These are phyloP conservation scores for Coemansia sp. DNA, from an alignment of 192 early-diverging fungal species.

Conservation along the genomic window DNA sequence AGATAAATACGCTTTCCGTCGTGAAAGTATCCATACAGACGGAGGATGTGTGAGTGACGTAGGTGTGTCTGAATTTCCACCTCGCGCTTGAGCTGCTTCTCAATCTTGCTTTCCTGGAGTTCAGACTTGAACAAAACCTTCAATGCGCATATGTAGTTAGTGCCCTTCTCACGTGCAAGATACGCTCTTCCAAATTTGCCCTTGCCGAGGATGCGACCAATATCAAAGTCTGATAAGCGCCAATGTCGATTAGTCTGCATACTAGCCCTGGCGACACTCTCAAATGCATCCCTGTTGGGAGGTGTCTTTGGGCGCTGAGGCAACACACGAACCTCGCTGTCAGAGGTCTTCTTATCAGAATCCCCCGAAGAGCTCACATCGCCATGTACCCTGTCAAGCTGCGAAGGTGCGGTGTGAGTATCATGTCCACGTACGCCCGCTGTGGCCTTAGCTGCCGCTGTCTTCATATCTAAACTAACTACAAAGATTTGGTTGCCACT, in stretches of 20 bases:
- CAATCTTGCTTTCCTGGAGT: slow-evolving; percentile 69
- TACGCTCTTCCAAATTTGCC: slow-evolving; percentile 98
- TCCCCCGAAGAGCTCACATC: not conserved
- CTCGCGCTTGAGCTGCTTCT: slow-evolving; percentile 89
- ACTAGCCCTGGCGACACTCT: not conserved
- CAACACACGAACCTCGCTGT: not conserved
- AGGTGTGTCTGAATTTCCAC: slow-evolving; percentile 94
- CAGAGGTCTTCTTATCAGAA: not conserved
- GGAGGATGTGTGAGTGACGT: slow-evolving; percentile 88
- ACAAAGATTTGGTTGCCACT: not conserved
- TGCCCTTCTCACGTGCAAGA: slow-evolving; percentile 82
- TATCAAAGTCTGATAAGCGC: slow-evolving; percentile 82
- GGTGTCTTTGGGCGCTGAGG: slow-evolving; percentile 3
- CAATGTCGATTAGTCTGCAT: slow-evolving; percentile 38
- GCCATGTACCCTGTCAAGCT: not conserved
- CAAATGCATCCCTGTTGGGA: not conserved
- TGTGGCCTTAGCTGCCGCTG: not conserved
- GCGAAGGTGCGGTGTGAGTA: not conserved
- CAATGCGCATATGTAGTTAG: slow-evolving; percentile 85
- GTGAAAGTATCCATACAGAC: slow-evolving; percentile 96
- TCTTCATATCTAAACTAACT: not conserved
- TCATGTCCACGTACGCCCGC: not conserved
- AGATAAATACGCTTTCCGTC: slow-evolving; percentile 89
- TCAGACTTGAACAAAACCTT: slow-evolving; percentile 89
- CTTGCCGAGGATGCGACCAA: slow-evolving; percentile 82